Evolutionary conservation across 176 grass and related monocot species (phyloP), one percentile per base, ranked within the genome.

Genomic region (Rhynchospora breviuscula): DNA sequence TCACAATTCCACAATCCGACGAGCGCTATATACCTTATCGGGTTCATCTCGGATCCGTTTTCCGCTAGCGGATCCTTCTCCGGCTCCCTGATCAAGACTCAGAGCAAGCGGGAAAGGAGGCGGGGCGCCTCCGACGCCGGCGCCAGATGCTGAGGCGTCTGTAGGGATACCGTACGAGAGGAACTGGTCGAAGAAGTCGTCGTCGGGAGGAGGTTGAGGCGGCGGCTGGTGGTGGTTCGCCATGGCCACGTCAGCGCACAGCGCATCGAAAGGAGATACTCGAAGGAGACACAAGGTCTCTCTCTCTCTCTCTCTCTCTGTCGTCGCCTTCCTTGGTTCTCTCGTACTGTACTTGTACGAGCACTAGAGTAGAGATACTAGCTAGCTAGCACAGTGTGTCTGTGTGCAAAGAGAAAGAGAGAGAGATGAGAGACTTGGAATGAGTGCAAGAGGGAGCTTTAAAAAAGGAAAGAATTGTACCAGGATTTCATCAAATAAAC

Each of bases 111-210:
- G 93, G 81, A 97, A 97, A 53, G 87, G 78, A 43, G 87, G 82
- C 61, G 87, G 84, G 46, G 77, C 88, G 17, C 87, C 94, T 56
- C 87, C 65, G 19, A 51, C 22, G 66, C 84, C 87, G 21, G 83
- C 79, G 63, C 35, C 88, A 14, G 86, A 78, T 33, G 35, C 51
- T 12, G n/a, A 85, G 12, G 65, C 85, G 57, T 84, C 73, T 44
- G 79, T 83, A 14, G 15, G 13, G 78, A 86, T 80, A 65, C 63
- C 84, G 23, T 84, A 86, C 35, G 93, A 90, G 78, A 99, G 90
- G 88, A 99, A 90, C 87, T 99, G 93, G 71, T 99, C 93, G 69
- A 99, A 79, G 85, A 99, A 96, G 65, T 99, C 97, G 10, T 99
- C 97, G 43, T 99, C 93, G 56, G 89, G 6, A 59, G 46, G 82